Base-by-base conservation (phyloP, 352 stramenopile genomes). In the Phytopythium mirpurense region DNA sequence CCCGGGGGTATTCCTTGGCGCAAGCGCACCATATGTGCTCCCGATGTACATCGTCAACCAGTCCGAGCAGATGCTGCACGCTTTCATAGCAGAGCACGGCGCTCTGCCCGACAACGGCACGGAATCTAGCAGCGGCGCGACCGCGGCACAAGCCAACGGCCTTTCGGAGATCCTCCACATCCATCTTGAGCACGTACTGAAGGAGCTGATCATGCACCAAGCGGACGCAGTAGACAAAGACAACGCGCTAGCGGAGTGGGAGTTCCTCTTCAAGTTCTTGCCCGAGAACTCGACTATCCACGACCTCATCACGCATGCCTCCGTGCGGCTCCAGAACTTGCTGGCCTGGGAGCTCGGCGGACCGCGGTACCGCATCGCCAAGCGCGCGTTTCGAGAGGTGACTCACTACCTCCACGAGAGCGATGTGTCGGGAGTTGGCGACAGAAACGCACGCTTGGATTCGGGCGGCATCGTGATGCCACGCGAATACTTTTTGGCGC, bases 401-500 rank as follows among this genome's bases (percentile, higher is more conserved):
- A 70, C 72, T 19, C 67, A 74, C 19, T 76, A 68, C 15, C 59
- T 88, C 15, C 57, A 62, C 43, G 55, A 83, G 55, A 61, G 67
- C 29, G 54, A 54, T 11, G 50, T 52, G 15, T 56, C 59, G 27
- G 42, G 12, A 18, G 56, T 73, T 52, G 6, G 60, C 12, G 56
- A 67, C 14, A 54, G 63, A 23, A 44, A 55, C 26, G 37, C 40
- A 19, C 70, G 35, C 18, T 37, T 70, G 35, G 57, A 67, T 21
- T 48, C 53, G 19, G 60, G 51, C n/a, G 65, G 67, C 9, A 60
- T 70, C 5, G 68, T 74, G 35, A 89, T 95, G 68, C 78, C 78
- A 36, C 73, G 76, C 2, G 68, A 90, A 32, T 88, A 83, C 56
- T 93, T 96, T 49, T 54, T 96, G 37, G 80, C 77, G 2, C 57